Base-by-base conservation (phyloP, 2,329 filamentous ascomycete genomes). In the Sclerotinia minor region DNA sequence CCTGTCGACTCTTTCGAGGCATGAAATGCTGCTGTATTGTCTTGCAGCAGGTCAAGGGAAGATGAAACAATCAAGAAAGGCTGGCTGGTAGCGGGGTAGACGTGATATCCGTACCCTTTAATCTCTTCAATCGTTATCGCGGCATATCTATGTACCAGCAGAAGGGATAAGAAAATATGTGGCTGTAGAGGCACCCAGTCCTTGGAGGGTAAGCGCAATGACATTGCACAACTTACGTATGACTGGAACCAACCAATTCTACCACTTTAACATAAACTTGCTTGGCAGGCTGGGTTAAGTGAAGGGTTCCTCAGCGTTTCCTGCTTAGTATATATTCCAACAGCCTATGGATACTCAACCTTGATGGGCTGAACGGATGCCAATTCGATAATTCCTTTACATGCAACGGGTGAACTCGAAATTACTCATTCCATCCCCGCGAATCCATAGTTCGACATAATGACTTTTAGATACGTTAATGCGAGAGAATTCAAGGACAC, bases 21-120 rank as follows among this genome's bases (percentile, higher is more conserved):
- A 21, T 59, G 55, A 26, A 26, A 29, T 45, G 38, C 57, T 60
- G 57, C 41, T n/a, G 26, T 19, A 32, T 29, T 32, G 15, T 60
- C 57, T 59, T 24, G 47, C 57, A 21, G 41, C 41, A 49, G 29
- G 21, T 35, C 26, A 13, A 49, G 19, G n/a, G 9, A 49, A 24
- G 58, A 61, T 61, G 44, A 47, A 60, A 60, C 57, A 32, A 47
- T n/a, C 26, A 60, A 35, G 7, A 59, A 45, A 24, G 19, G 19
- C 13, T 61, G 41, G 11, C 35, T 61, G 6, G 44, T 49, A 32
- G 44, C 49, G 58, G 58, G 26, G 58, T n/a, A 29, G 29, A 29
- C 29, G 24, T 49, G 44, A 35, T 7, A 6, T 17, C 21, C 49
- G 44, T 26, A 15, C 55, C 38, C n/a, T 24, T 58, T 38, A 44